Conservation (phyloP, 139 green algal genomes). For the Parachlorella kessleri region DNA sequence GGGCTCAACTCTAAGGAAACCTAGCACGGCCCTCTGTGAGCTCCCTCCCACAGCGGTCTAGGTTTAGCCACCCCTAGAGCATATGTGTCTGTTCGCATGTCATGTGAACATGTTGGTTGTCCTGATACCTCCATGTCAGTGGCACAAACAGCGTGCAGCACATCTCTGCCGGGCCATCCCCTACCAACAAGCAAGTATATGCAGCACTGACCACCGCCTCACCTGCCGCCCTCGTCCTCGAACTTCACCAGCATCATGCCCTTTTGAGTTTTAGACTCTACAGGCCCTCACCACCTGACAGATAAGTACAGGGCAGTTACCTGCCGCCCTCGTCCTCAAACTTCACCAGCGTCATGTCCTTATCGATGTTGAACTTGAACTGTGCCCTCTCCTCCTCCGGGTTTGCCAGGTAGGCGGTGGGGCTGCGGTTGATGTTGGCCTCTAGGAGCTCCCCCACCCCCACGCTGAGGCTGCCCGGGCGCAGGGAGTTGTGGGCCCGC, state of each 20-base stretch:
- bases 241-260: conserved; percentile 73
- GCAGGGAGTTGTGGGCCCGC: conserved; percentile 64
- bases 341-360: conserved; percentile 73
- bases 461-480: conserved; percentile 46
- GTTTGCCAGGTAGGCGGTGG: conserved; percentile 81
- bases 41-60: too few relatives aligned
- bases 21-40: too few relatives aligned
- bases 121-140: too few relatives aligned
- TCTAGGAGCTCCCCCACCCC: conserved; percentile 53
- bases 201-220: too few relatives aligned
- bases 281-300: background rate
- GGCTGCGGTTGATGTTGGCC: conserved; percentile 84
- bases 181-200: too few relatives aligned
- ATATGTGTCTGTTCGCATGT: too few relatives aligned
- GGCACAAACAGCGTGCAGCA: too few relatives aligned
- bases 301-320: conserved; percentile 12
- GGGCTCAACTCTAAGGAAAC: too few relatives aligned
- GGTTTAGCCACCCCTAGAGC: too few relatives aligned
- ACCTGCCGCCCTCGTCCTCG: conserved; percentile 28
- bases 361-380: conserved; percentile 74
- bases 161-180: too few relatives aligned
- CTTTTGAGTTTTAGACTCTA: conserved; percentile 66
- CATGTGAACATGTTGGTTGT: too few relatives aligned
- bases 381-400: conserved; percentile 59
- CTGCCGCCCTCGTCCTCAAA: conserved; percentile 36